Evolutionary conservation across 257 asterid species (phyloP).

Genomic region (Nicotiana tomentosiformis): DNA sequence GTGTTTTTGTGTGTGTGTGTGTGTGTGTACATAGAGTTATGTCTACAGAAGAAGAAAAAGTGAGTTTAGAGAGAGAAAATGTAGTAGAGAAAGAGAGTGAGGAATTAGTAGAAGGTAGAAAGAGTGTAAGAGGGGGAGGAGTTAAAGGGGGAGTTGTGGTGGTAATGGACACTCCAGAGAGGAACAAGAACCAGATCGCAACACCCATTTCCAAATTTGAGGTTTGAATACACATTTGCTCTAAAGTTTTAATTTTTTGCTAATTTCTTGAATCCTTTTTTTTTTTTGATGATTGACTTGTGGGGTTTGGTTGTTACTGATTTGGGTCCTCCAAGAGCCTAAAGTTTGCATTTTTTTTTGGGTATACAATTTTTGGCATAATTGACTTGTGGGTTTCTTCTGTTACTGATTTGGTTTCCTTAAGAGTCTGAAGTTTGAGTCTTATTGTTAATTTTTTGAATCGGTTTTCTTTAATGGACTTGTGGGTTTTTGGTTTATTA

Average conservation of each 20-base stretch:
- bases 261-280: neutral
- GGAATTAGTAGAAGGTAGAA: conserved; percentile 1
- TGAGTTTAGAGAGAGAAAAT: conserved; percentile 15
- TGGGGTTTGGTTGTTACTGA: too few species aligned
- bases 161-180: conserved; percentile 88
- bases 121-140: conserved; percentile 21
- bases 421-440: neutral
- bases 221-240: conserved; percentile 33
- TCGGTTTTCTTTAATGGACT: conserved; percentile 9
- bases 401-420: neutral
- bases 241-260: neutral
- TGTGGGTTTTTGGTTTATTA: conserved; percentile 13
- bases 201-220: conserved; percentile 57
- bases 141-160: conserved; percentile 28
- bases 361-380: too few species aligned
- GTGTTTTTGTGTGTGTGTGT: conserved; percentile 14
- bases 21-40: neutral
- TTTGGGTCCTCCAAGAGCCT: neutral
- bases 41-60: conserved; percentile 3
- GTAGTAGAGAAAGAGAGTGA: conserved; percentile 24
- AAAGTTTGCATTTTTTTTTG: neutral
- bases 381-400: neutral
- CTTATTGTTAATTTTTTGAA: neutral
- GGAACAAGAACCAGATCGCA: conserved; percentile 74
- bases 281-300: neutral